These are phyloP conservation scores for Leccinum subtestaceum DNA, from an alignment of 768 basidiomycete genomes.

Conservation along the genomic window DNA sequence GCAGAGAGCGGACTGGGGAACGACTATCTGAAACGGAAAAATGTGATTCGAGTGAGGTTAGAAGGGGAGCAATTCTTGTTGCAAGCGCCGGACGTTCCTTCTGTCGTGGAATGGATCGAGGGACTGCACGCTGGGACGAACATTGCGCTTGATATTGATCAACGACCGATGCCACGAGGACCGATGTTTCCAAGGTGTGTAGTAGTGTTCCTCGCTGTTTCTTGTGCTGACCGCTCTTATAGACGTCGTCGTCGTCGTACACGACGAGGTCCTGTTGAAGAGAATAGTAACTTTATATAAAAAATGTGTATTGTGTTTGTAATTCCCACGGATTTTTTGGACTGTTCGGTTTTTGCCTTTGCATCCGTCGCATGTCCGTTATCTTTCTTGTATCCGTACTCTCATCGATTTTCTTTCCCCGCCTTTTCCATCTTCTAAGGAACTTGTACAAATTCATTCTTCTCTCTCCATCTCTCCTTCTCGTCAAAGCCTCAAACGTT, in stretches of 20 bases:
- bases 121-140: slow-evolving; percentile 90
- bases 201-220: background rate
- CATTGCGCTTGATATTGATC: slow-evolving; percentile 88
- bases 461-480: slow-evolving; percentile 4
- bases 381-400: slow-evolving; percentile 34
- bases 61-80: slow-evolving; percentile 97
- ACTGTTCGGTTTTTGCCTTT: slow-evolving; percentile 34
- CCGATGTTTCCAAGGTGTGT: slow-evolving; percentile 78
- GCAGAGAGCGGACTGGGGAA: slow-evolving; percentile 94
- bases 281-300: background rate
- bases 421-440: slow-evolving; percentile 13
- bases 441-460: slow-evolving; percentile 7
- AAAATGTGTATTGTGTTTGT: background rate
- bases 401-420: slow-evolving; percentile 32
- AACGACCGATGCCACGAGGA: slow-evolving; percentile 87
- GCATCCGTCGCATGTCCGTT: slow-evolving; percentile 32
- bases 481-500: slow-evolving; percentile 20
- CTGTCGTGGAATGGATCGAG: slow-evolving; percentile 97
- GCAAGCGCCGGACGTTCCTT: slow-evolving; percentile 79
- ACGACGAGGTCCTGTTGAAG: slow-evolving; percentile 18
- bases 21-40: slow-evolving; percentile 90
- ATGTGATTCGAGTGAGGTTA: slow-evolving; percentile 87
- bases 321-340: slow-evolving; percentile 32
- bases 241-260: slow-evolving; percentile 31
- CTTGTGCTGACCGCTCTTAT: background rate